Evolutionary conservation across 352 stramenopile species (phyloP), one percentile per base, ranked within the genome.

Genomic region (Halophytophthora batemanensis): DNA sequence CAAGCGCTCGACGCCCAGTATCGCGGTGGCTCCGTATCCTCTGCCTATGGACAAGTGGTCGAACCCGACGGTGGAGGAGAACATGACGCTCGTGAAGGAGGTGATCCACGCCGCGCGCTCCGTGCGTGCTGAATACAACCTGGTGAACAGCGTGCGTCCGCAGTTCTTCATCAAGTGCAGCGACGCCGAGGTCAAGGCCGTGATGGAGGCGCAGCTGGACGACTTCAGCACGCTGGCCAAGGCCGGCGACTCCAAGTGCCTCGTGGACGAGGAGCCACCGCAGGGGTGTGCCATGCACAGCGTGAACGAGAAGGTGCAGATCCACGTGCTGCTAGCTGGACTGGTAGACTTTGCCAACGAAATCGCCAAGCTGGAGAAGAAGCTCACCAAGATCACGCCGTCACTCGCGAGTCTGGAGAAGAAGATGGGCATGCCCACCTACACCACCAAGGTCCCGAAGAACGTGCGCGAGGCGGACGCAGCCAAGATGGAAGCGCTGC

Each of bases 221-320:
- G 97, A 99, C 70, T 98, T 99, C 46, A 79, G 69, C 50, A 98
- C 96, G 28, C 80, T 99, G 40, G 87, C 89, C 44, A 98, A 97
- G 69, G 93, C 89, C 38, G 88, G 88, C 11, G 75, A 86, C 53
- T 91, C 90, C 45, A 87, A 96, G 62, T 84, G 94, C 41, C 87
- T 98, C 25, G 66, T 95, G 53, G 66, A 70, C 15, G 82, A 96
- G 40, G 80, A 86, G 44, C 65, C 72, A 11, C 86, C 95, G 8
- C 82, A 93, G 51, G 74, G 91, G 57, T 89, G 90, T 74, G 93
- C 90, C 59, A 97, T 97, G 73, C 77, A 96, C 62, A 90, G 79
- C 55, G 86, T 98, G 51, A 98, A 98, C 70, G 93, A 93, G 41
- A 94, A 93, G 71, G 74, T 96, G 43, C 89, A 96, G 71, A 77